Evolutionary conservation across 2,329 filamentous ascomycete genomes (phyloP).

Genomic region (Thelonectria rubi): DNA sequence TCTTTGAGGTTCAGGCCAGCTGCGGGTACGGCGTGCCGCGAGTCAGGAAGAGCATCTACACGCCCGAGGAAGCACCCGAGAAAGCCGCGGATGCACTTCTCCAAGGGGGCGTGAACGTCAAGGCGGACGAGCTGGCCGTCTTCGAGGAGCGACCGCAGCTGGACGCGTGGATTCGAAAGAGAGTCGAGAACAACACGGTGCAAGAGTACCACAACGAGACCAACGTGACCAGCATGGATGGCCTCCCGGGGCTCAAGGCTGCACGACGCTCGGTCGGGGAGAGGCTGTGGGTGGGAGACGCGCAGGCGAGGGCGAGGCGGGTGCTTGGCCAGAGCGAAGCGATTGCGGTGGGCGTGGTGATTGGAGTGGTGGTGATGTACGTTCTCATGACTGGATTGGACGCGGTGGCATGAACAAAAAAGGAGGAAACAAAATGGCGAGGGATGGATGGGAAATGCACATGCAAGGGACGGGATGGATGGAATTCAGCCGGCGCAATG

Average conservation of each 20-base stretch:
- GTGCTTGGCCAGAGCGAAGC: constrained; percentile 45
- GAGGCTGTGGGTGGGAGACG: constrained; percentile 55
- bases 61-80: constrained; percentile 35
- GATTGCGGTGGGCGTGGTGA: constrained; percentile 45
- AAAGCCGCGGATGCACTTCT: constrained; percentile 40
- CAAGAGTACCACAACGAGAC: constrained; percentile 64
- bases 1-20: constrained; percentile 73
- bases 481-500: constrained; percentile 20
- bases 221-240: constrained; percentile 67
- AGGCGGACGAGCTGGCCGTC: constrained; percentile 50
- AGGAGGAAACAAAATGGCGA: constrained; percentile 28
- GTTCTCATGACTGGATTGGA: constrained; percentile 38
- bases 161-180: constrained; percentile 59
- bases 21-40: constrained; percentile 73
- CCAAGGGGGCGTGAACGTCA: constrained; percentile 35
- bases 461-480: constrained; percentile 26
- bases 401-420: constrained; percentile 32
- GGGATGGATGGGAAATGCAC: constrained; percentile 13
- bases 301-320: constrained; percentile 39
- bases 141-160: constrained; percentile 66
- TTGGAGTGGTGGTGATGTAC: constrained; percentile 44
- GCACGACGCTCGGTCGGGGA: constrained; percentile 62
- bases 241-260: constrained; percentile 63
- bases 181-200: constrained; percentile 59
- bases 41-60: constrained; percentile 54